These are phyloP conservation scores for Xerocomus minutiporus DNA, from an alignment of 1,284 basidiomycete species.

Conservation along the genomic window DNA sequence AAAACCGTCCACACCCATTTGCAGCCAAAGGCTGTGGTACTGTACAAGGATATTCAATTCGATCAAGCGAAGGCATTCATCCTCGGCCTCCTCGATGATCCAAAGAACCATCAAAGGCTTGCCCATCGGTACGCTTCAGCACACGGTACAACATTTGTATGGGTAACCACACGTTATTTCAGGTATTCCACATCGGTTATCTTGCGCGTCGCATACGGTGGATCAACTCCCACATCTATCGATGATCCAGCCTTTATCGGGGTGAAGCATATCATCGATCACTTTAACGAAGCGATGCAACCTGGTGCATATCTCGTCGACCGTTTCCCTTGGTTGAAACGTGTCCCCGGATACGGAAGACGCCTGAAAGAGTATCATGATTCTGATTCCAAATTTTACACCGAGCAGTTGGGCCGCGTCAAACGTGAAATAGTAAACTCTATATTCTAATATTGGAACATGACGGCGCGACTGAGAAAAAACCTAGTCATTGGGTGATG, in stretches of 20 bases:
- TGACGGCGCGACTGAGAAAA: neutral
- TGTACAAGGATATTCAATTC: slow-evolving; percentile 35
- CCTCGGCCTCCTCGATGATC: slow-evolving; percentile 37
- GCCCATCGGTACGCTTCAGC: slow-evolving; percentile 24
- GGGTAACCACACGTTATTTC: neutral
- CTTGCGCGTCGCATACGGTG: slow-evolving; percentile 27
- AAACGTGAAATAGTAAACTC: slow-evolving; percentile 39
- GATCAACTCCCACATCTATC: slow-evolving; percentile 43
- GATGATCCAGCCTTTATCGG: slow-evolving; percentile 54
- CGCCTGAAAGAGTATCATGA: slow-evolving; percentile 39
- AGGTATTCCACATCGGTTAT: slow-evolving; percentile 38
- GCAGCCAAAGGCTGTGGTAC: slow-evolving; percentile 33
- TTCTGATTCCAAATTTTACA: slow-evolving; percentile 55
- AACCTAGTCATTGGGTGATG: slow-evolving; percentile 27
- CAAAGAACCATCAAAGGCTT: slow-evolving; percentile 34
- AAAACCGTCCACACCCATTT: slow-evolving; percentile 39
- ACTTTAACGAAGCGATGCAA: slow-evolving; percentile 48
- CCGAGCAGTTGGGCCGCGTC: slow-evolving; percentile 43
- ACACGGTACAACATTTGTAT: neutral
- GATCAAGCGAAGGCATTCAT: slow-evolving; percentile 35
- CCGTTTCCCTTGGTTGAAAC: slow-evolving; percentile 50
- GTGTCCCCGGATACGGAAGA: slow-evolving; percentile 23
- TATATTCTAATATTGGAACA: neutral
- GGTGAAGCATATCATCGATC: slow-evolving; percentile 45
- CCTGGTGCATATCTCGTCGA: slow-evolving; percentile 60